phyloP scores from a whole-genome alignment of 208 protist genomes.

The Acanthamoeba culbertsoni region DNA sequence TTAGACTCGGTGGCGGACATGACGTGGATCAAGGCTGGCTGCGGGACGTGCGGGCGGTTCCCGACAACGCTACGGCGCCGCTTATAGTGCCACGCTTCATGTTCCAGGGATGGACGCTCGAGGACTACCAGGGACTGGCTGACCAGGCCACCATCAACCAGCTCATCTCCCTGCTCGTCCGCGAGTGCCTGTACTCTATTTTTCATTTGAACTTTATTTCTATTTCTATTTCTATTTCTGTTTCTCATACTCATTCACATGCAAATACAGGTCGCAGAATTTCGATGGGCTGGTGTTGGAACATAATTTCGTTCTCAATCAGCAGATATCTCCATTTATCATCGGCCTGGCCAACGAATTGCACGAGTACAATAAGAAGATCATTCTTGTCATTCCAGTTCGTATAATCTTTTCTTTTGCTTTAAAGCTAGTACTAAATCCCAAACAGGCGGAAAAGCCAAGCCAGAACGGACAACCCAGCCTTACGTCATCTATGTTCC shows the following conservation, averaged over 20 bases:
- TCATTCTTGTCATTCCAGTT: slow-evolving; percentile 54
- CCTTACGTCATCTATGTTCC: background rate
- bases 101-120: slow-evolving; percentile 38
- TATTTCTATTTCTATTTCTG: background rate
- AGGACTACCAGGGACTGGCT: background rate
- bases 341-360: slow-evolving; percentile 34
- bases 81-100: slow-evolving; percentile 36
- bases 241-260: background rate
- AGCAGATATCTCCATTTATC: background rate
- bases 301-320: slow-evolving; percentile 33
- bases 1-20: background rate
- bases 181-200: slow-evolving; percentile 40
- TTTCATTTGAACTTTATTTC: background rate
- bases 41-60: background rate
- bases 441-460: slow-evolving; percentile 14
- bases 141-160: background rate
- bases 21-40: slow-evolving; percentile 49
- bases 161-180: background rate
- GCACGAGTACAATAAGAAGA: slow-evolving; percentile 39
- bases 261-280: background rate
- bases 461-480: background rate
- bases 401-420: background rate
- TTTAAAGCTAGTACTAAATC: too few relatives aligned
- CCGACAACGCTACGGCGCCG: background rate
- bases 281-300: slow-evolving; percentile 46